Conservation (phyloP, 2,329 filamentous ascomycete genomes). For the Ascochyta koolunga region DNA sequence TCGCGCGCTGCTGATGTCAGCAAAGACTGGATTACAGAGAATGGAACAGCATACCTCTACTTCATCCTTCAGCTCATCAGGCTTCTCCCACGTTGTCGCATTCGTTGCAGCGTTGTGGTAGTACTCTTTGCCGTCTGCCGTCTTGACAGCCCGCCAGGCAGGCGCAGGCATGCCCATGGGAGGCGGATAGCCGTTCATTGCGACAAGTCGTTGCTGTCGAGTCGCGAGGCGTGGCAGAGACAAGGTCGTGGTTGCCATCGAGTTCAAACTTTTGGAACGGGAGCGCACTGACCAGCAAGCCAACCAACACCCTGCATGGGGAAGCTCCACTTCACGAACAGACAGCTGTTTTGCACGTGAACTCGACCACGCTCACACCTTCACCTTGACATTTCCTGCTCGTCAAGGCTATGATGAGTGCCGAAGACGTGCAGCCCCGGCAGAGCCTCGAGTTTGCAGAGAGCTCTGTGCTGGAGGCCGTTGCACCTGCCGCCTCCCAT, state of each 20-base stretch:
- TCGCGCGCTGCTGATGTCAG: conserved; percentile 67
- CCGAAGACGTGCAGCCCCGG: conserved; percentile 31
- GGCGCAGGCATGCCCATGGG: conserved; percentile 50
- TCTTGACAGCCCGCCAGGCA: conserved; percentile 81
- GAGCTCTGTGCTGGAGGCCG: conserved; percentile 47
- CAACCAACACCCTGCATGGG: conserved; percentile 1
- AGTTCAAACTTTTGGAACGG: conserved; percentile 10
- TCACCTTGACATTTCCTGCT: neutral
- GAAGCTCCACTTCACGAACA: conserved; percentile 11
- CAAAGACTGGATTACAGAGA: neutral
- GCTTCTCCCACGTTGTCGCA: conserved; percentile 92
- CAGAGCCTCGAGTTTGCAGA: conserved; percentile 47
- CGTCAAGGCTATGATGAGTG: conserved; percentile 19
- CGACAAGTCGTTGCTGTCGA: conserved; percentile 1
- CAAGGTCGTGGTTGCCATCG: neutral
- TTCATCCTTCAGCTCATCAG: conserved; percentile 82
- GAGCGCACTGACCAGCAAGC: conserved; percentile 6
- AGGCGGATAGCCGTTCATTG: conserved; percentile 65
- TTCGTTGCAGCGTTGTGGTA: conserved; percentile 90
- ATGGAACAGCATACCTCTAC: conserved; percentile 67
- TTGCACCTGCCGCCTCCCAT: conserved; percentile 46
- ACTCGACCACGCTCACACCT: conserved; percentile 2
- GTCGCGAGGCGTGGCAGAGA: neutral
- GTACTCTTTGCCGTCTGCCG: conserved; percentile 82
- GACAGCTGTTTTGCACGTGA: conserved; percentile 25